Percentiles rank a stretch among this genome's conserved stretches.
Evolutionary conservation across 257 asterid genomes (phyloP).

Genomic region (Plantago ovata): DNA sequence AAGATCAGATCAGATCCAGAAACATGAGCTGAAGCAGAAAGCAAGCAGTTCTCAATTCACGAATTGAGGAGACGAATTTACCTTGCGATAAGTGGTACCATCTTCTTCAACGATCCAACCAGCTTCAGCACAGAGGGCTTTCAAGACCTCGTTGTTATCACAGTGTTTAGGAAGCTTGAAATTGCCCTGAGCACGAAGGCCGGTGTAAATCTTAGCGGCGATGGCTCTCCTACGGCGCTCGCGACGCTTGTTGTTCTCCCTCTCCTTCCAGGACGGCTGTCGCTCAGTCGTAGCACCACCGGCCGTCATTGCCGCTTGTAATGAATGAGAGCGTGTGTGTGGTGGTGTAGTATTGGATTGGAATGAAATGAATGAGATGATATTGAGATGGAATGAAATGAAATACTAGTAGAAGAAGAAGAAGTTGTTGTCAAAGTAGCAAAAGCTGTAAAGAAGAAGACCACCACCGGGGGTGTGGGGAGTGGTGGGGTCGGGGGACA

Average conservation of each 20-base stretch:
- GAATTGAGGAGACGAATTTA: conserved; percentile 9
- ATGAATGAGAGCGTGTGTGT: neutral
- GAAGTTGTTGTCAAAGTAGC: neutral
- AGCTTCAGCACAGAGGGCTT: conserved; percentile 76
- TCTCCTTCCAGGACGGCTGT: conserved; percentile 77
- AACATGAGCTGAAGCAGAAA: neutral
- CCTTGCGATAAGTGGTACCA: conserved; percentile 86
- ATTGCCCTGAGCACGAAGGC: conserved; percentile 71
- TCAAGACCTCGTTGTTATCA: conserved; percentile 75
- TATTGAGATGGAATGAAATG: neutral
- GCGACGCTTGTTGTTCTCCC: conserved; percentile 77
- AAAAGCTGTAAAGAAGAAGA: neutral
- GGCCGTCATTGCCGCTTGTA: conserved; percentile 28
- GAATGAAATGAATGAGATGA: neutral
- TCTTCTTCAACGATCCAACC: conserved; percentile 87
- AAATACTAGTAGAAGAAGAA: neutral
- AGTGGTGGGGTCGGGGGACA: conserved; percentile 18
- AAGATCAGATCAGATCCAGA: conserved; percentile 18
- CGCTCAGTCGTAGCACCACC: conserved; percentile 32
- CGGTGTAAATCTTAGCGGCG: conserved; percentile 74
- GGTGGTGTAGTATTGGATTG: conserved; percentile 16
- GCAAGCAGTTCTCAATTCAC: too few relatives aligned
- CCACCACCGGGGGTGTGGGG: neutral
- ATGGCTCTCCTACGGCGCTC: conserved; percentile 76
- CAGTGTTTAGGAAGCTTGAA: conserved; percentile 75